These are phyloP conservation scores for Calocera cornea DNA, from an alignment of 768 basidiomycete species.

Conservation along the genomic window DNA sequence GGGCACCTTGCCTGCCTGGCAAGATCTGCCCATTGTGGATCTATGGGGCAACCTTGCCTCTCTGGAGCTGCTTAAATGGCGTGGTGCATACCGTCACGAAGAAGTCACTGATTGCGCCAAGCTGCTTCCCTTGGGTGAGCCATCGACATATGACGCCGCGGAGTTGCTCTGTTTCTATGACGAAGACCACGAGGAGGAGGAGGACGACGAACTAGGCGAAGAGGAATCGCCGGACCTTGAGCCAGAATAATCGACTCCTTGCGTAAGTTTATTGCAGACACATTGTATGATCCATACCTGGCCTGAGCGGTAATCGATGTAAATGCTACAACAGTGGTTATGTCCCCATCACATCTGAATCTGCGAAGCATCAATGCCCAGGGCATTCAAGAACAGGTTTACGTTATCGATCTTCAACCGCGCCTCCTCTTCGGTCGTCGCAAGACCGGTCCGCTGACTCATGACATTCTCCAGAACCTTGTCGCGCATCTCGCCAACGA, in stretches of 20 bases:
- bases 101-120: neutral
- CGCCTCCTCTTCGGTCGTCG: conserved; percentile 55
- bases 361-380: conserved; percentile 20
- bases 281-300: neutral
- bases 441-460: conserved; percentile 63
- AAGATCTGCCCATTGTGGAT: conserved; percentile 53
- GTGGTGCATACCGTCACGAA: conserved; percentile 10
- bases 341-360: conserved; percentile 10
- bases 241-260: neutral
- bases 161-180: neutral
- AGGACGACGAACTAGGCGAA: neutral
- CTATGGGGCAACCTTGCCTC: conserved; percentile 39
- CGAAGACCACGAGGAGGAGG: neutral
- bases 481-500: conserved; percentile 77
- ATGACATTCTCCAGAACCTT: conserved; percentile 86
- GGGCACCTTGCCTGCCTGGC: conserved; percentile 38
- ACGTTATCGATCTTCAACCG: conserved; percentile 80
- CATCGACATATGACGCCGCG: neutral
- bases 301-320: neutral
- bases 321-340: conserved; percentile 1
- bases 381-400: conserved; percentile 45
- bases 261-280: neutral
- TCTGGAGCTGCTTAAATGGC: conserved; percentile 24
- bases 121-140: neutral
- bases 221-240: neutral